Conservation (phyloP, 768 basidiomycete species). For the Boletus tylopilopsis region DNA sequence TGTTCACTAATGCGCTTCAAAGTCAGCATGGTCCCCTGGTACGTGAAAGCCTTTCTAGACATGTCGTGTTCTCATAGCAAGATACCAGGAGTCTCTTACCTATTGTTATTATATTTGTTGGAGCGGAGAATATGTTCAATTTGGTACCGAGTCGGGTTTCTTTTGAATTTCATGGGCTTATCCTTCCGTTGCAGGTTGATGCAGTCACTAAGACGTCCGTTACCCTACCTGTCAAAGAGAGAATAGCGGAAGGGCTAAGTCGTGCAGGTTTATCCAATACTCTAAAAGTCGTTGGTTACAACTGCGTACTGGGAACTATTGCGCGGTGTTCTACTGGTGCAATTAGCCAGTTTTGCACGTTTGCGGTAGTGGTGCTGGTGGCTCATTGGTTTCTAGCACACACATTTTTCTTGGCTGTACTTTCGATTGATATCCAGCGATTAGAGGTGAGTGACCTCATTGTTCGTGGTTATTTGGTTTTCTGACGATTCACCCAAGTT, state of each 20-base stretch:
- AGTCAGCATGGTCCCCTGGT: slow-evolving; percentile 89
- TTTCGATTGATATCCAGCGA: slow-evolving; percentile 94
- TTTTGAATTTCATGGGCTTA: slow-evolving; percentile 20
- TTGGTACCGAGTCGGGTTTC: slow-evolving; percentile 51
- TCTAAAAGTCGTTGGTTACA: slow-evolving; percentile 86
- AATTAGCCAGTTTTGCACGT: slow-evolving; percentile 89
- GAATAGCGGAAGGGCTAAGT: slow-evolving; percentile 88
- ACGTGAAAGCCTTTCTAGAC: slow-evolving; percentile 23
- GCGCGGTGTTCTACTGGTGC: slow-evolving; percentile 73
- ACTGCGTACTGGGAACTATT: slow-evolving; percentile 71
- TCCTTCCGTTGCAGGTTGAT: slow-evolving; percentile 55
- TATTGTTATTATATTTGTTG: slow-evolving; percentile 91
- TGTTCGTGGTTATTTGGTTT: not conserved
- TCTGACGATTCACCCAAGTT: slow-evolving; percentile 44
- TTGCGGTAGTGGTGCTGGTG: slow-evolving; percentile 90
- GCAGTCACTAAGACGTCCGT: slow-evolving; percentile 82
- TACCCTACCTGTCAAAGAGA: slow-evolving; percentile 84
- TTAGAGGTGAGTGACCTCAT: slow-evolving; percentile 57
- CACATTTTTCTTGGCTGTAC: slow-evolving; percentile 91
- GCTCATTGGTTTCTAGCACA: slow-evolving; percentile 98
- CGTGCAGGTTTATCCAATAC: slow-evolving; percentile 89
- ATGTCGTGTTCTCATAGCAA: slow-evolving; percentile 6
- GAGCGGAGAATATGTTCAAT: slow-evolving; percentile 97
- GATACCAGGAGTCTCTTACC: slow-evolving; percentile 75
- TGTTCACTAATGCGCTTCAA: slow-evolving; percentile 87